Evolutionary conservation across 768 basidiomycete genomes (phyloP).

Genomic region (Termitomyces sp.): DNA sequence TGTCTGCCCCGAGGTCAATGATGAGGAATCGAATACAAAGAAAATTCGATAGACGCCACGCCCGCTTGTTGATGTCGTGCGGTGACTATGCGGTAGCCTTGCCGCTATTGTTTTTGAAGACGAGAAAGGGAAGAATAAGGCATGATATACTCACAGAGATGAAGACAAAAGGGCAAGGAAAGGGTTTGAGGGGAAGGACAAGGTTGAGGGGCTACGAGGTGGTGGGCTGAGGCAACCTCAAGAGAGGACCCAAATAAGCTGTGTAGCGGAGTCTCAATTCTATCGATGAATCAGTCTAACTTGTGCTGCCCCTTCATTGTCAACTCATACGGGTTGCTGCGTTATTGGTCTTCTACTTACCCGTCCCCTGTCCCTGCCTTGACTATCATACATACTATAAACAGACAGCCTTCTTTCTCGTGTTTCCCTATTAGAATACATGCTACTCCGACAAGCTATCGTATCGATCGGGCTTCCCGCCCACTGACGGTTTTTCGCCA

Average conservation of each 20-base stretch:
- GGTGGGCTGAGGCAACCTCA: slow-evolving; percentile 22
- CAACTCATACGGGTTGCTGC: background rate
- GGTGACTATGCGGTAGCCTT: slow-evolving; percentile 9
- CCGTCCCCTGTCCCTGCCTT: background rate
- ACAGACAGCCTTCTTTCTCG: background rate
- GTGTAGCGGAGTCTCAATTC: slow-evolving; percentile 49
- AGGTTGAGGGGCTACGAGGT: slow-evolving; percentile 20
- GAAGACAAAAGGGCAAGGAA: slow-evolving; percentile 1
- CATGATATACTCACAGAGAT: slow-evolving; percentile 19
- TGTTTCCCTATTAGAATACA: background rate
- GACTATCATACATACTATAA: background rate
- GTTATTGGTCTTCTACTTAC: background rate
- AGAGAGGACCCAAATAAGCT: slow-evolving; percentile 37
- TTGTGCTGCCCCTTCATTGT: background rate
- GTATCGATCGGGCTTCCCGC: background rate
- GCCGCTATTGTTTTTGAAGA: slow-evolving; percentile 7
- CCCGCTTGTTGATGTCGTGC: slow-evolving; percentile 11
- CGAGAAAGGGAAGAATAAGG: slow-evolving; percentile 8
- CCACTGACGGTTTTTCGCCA: background rate
- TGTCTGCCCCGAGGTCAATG: background rate
- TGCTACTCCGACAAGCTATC: background rate
- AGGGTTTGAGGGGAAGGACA: slow-evolving; percentile 9
- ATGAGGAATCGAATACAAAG: background rate
- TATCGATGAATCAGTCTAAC: slow-evolving; percentile 19
- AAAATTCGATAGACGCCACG: slow-evolving; percentile 13